A percentile compares a stretch with the other conserved stretches of the same genome.
Evolutionary conservation across 345 rosid species (phyloP).

Genomic region (Arabis alpina): DNA sequence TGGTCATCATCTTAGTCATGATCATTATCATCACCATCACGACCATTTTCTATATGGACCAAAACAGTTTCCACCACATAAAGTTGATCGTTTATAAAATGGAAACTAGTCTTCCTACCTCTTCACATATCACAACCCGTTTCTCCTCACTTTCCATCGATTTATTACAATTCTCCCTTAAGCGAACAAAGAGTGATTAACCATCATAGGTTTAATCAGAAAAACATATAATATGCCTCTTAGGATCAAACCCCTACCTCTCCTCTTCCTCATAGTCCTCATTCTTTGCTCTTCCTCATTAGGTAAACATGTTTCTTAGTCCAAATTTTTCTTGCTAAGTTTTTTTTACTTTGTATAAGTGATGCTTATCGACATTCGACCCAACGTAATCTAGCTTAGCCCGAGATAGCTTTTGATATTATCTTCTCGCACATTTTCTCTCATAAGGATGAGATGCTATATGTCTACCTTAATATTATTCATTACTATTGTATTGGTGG

Average conservation of each 20-base stretch:
- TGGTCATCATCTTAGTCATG: conserved; percentile 41
- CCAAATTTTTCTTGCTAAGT: background rate
- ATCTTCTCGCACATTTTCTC: background rate
- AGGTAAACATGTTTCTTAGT: conserved; percentile 29
- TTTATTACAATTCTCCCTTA: background rate
- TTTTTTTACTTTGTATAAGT: background rate
- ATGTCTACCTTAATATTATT: background rate
- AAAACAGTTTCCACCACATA: conserved; percentile 38
- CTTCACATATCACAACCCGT: conserved; percentile 24
- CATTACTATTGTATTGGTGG: conserved; percentile 6
- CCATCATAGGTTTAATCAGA: background rate
- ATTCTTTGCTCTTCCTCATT: conserved; percentile 42
- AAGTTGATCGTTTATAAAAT: conserved; percentile 41
- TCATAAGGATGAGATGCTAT: background rate
- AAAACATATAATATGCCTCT: conserved; percentile 47
- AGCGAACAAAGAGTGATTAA: background rate
- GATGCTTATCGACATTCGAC: background rate
- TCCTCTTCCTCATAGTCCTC: conserved; percentile 49
- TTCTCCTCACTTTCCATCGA: background rate
- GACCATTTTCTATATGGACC: conserved; percentile 28
- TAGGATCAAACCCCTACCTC: conserved; percentile 49
- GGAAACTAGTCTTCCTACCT: conserved; percentile 37
- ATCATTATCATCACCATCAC: conserved; percentile 35
- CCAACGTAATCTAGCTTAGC: background rate
- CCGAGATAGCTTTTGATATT: conserved; percentile 1